Conservation (phyloP, 2,329 filamentous ascomycete genomes). For the Aspergillus proliferans region DNA sequence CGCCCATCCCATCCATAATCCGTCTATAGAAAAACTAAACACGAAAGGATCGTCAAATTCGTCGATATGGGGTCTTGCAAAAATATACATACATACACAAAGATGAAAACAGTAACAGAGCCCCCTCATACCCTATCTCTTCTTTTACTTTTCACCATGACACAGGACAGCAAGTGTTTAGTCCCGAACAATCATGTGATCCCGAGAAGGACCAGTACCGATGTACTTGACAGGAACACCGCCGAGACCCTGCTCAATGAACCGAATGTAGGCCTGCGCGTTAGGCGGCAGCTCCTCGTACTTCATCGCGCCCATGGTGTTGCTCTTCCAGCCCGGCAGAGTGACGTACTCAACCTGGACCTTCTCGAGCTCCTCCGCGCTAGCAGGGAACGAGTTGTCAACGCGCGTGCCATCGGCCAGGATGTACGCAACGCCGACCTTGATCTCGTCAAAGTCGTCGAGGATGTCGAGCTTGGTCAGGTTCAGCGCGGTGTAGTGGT, state of each 20-base stretch:
- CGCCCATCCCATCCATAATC: background rate
- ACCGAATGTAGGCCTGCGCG: constrained; percentile 56
- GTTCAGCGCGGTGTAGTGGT: constrained; percentile 52
- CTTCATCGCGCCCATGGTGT: constrained; percentile 51
- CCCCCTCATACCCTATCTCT: background rate
- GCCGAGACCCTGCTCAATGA: constrained; percentile 52
- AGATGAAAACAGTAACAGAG: constrained; percentile 15
- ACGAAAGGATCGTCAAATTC: background rate
- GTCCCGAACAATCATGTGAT: constrained; percentile 54
- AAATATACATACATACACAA: background rate
- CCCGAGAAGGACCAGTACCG: constrained; percentile 55
- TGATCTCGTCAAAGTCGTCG: constrained; percentile 58
- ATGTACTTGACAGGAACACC: constrained; percentile 57
- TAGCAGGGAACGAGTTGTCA: constrained; percentile 53
- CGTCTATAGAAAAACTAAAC: background rate
- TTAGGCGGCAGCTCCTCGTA: constrained; percentile 54
- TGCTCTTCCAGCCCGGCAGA: constrained; percentile 56
- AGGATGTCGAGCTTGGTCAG: constrained; percentile 61
- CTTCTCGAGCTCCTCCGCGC: constrained; percentile 46
- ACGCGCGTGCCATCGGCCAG: constrained; percentile 44
- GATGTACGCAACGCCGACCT: constrained; percentile 54
- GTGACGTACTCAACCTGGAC: constrained; percentile 55
- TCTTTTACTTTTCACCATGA: no score
- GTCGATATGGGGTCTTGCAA: background rate
- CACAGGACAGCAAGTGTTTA: constrained; percentile 5